Conservation (phyloP, 2,329 filamentous ascomycete species). For the Ascochyta lentis region DNA sequence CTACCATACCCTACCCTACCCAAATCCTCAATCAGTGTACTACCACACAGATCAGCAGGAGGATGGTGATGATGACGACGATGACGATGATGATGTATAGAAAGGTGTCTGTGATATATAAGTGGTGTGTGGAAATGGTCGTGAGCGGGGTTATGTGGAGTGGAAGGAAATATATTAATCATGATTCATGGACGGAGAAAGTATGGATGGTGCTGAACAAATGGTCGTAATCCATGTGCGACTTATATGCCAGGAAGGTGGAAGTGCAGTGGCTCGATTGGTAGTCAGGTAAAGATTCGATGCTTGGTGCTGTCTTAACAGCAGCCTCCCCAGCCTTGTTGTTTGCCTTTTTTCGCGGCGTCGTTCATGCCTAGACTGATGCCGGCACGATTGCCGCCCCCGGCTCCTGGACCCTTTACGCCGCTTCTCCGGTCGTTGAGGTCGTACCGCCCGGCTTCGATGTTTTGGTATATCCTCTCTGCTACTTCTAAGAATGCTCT, state of each 20-base stretch:
- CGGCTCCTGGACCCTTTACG: slow-evolving; percentile 73
- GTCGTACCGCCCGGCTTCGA: slow-evolving; percentile 93
- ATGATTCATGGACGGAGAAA: too few relatives aligned
- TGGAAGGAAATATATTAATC: not conserved
- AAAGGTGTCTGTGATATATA: too few relatives aligned
- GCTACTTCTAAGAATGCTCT: slow-evolving; percentile 91
- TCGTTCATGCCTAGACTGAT: slow-evolving; percentile 56
- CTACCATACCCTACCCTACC: too few relatives aligned
- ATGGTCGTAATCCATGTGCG: not conserved
- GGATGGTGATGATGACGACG: too few relatives aligned
- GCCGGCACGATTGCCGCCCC: slow-evolving; percentile 50
- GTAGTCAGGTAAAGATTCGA: too few relatives aligned
- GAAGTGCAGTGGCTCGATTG: too few relatives aligned
- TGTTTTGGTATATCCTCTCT: slow-evolving; percentile 95
- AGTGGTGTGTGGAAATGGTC: not conserved
- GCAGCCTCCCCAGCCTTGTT: slow-evolving; percentile 44
- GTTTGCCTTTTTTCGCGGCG: slow-evolving; percentile 42
- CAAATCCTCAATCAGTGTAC: too few relatives aligned
- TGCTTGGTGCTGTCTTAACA: slow-evolving; percentile 24
- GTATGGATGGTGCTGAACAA: too few relatives aligned
- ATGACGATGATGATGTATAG: too few relatives aligned
- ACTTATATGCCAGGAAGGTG: not conserved
- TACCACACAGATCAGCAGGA: too few relatives aligned
- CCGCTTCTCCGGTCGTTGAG: slow-evolving; percentile 90
- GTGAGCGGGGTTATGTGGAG: not conserved